phyloP scores from a whole-genome alignment of 2,329 filamentous ascomycete species.

The Penicillium sp. region DNA sequence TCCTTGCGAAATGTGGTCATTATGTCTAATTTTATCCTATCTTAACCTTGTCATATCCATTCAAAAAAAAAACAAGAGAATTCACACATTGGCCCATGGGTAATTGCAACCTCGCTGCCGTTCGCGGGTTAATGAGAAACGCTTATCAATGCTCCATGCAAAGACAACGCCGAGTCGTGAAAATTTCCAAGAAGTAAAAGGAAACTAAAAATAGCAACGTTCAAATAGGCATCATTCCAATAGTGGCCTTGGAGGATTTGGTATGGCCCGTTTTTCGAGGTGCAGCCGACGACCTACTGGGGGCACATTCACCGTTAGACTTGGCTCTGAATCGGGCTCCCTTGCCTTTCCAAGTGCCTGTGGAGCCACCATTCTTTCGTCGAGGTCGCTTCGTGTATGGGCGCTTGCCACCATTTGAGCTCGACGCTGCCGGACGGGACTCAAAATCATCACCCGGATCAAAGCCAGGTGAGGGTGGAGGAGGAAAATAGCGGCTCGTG shows the following conservation, averaged over 20 bases:
- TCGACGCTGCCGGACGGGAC: constrained; percentile 20
- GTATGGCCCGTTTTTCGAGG: constrained; percentile 32
- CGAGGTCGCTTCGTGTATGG: constrained; percentile 32
- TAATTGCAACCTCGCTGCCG: constrained; percentile 2
- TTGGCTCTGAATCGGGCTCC: constrained; percentile 31
- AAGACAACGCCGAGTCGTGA: constrained; percentile 19
- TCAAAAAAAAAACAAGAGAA: background rate
- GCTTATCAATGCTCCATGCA: constrained; percentile 25
- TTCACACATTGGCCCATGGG: constrained; percentile 5
- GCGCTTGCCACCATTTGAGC: constrained; percentile 32
- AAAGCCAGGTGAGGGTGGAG: constrained; percentile 27
- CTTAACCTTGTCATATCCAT: constrained; percentile 12
- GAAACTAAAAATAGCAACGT: background rate
- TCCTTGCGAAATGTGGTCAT: constrained; percentile 13
- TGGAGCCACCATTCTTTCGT: constrained; percentile 30
- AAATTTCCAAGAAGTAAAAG: background rate
- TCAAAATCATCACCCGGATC: constrained; percentile 32
- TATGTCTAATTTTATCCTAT: constrained; percentile 22
- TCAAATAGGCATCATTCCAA: constrained; percentile 46
- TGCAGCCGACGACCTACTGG: constrained; percentile 24
- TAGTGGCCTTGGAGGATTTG: constrained; percentile 35
- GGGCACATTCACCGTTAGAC: constrained; percentile 24
- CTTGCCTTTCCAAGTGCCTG: constrained; percentile 31
- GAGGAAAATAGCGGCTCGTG: constrained; percentile 42
- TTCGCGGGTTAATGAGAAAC: constrained; percentile 15